These are phyloP conservation scores for Triticum aestivum DNA, from an alignment of 176 grass and related monocot genomes.

Conservation along the genomic window IWGSC_CS_RefSeq_v2.1 NC_057803.1:83433402-83433901, in stretches of 20 bases:
- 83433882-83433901: too few species aligned
- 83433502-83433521: neutral
- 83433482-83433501: neutral
- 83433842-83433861: neutral
- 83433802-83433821: too few species aligned
- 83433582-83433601: slow-evolving; percentile 3
- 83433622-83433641: slow-evolving; percentile 21
- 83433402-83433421: neutral
- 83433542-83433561: slow-evolving; percentile 3
- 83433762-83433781: neutral
- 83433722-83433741: neutral
- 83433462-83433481: neutral
- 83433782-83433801: neutral
- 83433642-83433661: neutral
- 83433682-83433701: slow-evolving; percentile 25
- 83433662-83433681: slow-evolving; percentile 22
- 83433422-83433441: neutral
- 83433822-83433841: too few species aligned
- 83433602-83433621: slow-evolving; percentile 34
- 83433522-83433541: slow-evolving; percentile 27
- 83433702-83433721: neutral
- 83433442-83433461: neutral
- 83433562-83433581: slow-evolving; percentile 18
- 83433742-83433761: neutral
- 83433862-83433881: too few species aligned